Percentiles rank a stretch among this genome's conserved stretches.
phyloP scores from a whole-genome alignment of 768 basidiomycete genomes.

The Auricularia heimuer region DNA sequence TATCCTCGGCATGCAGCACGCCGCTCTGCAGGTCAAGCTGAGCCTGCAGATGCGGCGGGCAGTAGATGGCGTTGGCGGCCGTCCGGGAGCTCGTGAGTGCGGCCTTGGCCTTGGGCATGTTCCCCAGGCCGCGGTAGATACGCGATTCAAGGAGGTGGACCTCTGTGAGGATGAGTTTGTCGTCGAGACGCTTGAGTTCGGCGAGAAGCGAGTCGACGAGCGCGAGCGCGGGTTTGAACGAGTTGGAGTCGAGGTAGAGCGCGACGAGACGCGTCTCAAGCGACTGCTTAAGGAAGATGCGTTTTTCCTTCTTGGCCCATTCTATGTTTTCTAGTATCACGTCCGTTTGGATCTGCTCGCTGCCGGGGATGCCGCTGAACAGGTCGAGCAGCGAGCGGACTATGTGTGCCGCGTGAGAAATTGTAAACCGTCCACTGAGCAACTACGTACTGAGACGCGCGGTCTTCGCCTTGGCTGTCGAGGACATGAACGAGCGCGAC shows the following conservation, averaged over 20 bases:
- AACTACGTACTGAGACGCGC: constrained; percentile 75
- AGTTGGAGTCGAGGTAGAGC: constrained; percentile 58
- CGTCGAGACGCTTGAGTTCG: constrained; percentile 87
- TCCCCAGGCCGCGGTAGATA: constrained; percentile 82
- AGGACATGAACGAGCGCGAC: constrained; percentile 76
- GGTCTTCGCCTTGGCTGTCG: constrained; percentile 95
- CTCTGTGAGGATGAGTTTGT: constrained; percentile 96
- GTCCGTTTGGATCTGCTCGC: constrained; percentile 64
- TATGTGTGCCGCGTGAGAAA: constrained; percentile 20
- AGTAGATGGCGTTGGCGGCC: constrained; percentile 93
- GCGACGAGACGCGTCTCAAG: constrained; percentile 81
- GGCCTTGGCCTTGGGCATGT: constrained; percentile 86
- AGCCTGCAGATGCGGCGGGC: constrained; percentile 58
- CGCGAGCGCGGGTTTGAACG: constrained; percentile 67
- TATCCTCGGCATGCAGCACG: constrained; percentile 90
- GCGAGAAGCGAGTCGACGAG: constrained; percentile 82
- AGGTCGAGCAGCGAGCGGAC: constrained; percentile 90
- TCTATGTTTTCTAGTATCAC: constrained; percentile 86
- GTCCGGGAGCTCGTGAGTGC: constrained; percentile 85
- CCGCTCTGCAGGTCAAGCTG: constrained; percentile 61
- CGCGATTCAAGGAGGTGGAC: constrained; percentile 90
- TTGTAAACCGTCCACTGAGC: not conserved
- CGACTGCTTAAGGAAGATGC: constrained; percentile 92
- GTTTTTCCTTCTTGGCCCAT: constrained; percentile 87
- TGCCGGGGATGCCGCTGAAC: constrained; percentile 71